phyloP scores from a whole-genome alignment of 805 yeast genomes.

The Ogataea trehalophila region DNA sequence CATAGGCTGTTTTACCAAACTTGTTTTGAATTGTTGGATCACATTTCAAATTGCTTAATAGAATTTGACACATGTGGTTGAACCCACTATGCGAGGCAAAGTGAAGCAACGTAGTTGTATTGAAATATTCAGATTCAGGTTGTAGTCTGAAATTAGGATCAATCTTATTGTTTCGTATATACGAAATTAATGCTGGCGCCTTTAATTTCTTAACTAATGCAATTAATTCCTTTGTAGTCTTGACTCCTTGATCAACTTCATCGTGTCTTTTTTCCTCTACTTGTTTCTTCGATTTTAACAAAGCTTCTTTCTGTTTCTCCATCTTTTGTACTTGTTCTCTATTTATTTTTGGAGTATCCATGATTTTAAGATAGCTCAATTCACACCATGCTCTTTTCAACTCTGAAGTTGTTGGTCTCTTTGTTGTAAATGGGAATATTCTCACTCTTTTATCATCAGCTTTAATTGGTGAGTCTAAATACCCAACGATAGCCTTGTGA shows the following conservation, averaged over 20 bases:
- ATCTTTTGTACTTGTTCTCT: slow-evolving; percentile 23
- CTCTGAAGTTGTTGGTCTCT: slow-evolving; percentile 78
- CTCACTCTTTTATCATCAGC: slow-evolving; percentile 58
- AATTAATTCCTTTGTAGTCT: slow-evolving; percentile 54
- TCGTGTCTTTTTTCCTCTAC: slow-evolving; percentile 14
- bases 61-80: slow-evolving; percentile 58
- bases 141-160: slow-evolving; percentile 47
- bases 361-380: slow-evolving; percentile 53
- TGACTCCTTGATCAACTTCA: slow-evolving; percentile 32
- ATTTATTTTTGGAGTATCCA: slow-evolving; percentile 50
- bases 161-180: slow-evolving; percentile 53
- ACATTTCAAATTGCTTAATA: slow-evolving; percentile 61
- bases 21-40: slow-evolving; percentile 58
- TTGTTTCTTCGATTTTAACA: slow-evolving; percentile 23
- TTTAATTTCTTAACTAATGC: slow-evolving; percentile 63
- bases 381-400: slow-evolving; percentile 81
- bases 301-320: slow-evolving; percentile 28
- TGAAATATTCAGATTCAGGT: slow-evolving; percentile 48
- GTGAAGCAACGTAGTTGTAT: slow-evolving; percentile 73
- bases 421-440: slow-evolving; percentile 83
- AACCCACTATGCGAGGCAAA: slow-evolving; percentile 68
- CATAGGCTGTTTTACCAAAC: slow-evolving; percentile 63
- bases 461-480: slow-evolving; percentile 50
- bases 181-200: slow-evolving; percentile 67
- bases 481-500: slow-evolving; percentile 60